These are phyloP conservation scores for Rosellinia necatrix DNA, from an alignment of 2,329 filamentous ascomycete genomes.

Conservation along the genomic window DNA sequence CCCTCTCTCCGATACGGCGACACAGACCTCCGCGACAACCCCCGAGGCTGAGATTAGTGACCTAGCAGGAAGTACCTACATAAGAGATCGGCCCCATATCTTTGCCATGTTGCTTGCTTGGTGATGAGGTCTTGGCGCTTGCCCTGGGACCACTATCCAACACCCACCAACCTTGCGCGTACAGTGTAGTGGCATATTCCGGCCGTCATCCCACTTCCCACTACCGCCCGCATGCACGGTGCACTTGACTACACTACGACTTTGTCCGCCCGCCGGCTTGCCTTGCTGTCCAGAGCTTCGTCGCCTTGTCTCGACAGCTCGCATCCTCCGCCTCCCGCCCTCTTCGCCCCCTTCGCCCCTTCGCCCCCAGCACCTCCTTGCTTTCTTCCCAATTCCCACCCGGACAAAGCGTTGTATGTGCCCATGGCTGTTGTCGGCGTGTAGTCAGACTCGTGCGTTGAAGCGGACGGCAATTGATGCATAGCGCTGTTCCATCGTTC, in stretches of 20 bases:
- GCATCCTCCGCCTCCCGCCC: not conserved
- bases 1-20: too few relatives aligned
- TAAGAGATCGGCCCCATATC: too few relatives aligned
- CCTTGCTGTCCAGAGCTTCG: slow-evolving; percentile 13
- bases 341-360: slow-evolving; percentile 2
- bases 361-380: not conserved
- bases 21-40: too few relatives aligned
- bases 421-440: not conserved
- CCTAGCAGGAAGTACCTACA: too few relatives aligned
- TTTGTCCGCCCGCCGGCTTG: slow-evolving; percentile 18
- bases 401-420: slow-evolving; percentile 4
- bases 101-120: too few relatives aligned
- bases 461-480: slow-evolving; percentile 17
- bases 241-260: slow-evolving; percentile 21
- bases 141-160: slow-evolving; percentile 10
- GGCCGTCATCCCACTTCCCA: slow-evolving; percentile 21
- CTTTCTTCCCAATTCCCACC: not conserved
- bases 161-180: slow-evolving; percentile 20
- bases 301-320: slow-evolving; percentile 11
- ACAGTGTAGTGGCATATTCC: slow-evolving; percentile 8
- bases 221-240: not conserved
- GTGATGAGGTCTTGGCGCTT: slow-evolving; percentile 18
- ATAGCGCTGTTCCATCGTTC: not conserved
- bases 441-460: slow-evolving; percentile 6
- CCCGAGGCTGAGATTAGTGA: slow-evolving; percentile 14